These are phyloP conservation scores for Peziza echinospora DNA, from an alignment of 495 filamentous ascomycete species.

Conservation along the genomic window DNA sequence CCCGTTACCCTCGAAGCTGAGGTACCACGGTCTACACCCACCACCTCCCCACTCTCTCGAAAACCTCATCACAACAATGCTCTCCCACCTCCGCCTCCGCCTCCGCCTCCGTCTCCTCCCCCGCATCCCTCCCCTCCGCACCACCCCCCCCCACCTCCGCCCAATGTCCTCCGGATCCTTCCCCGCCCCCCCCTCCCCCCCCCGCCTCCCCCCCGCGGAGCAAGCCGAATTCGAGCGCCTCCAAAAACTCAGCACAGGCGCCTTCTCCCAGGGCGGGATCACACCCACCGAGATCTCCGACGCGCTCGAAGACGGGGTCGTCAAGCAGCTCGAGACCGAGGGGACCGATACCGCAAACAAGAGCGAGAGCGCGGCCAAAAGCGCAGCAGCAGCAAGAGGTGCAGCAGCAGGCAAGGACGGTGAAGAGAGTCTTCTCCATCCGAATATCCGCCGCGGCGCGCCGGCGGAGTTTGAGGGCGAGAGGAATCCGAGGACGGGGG, in stretches of 20 bases:
- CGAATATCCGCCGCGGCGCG: conserved; percentile 47
- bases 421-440: conserved; percentile 42
- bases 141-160: too few species aligned
- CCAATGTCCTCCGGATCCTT: too few species aligned
- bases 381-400: too few species aligned
- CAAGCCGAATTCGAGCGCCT: conserved; percentile 86
- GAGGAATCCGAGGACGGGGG: conserved; percentile 82
- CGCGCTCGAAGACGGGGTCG: not conserved
- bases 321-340: conserved; percentile 1
- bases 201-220: conserved; percentile 63
- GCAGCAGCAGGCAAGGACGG: conserved; percentile 21
- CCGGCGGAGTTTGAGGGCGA: conserved; percentile 89
- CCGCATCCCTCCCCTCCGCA: too few species aligned
- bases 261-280: conserved; percentile 42
- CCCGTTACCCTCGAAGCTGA: too few species aligned
- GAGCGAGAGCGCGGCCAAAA: conserved; percentile 19
- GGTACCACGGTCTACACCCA: too few species aligned
- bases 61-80: too few species aligned
- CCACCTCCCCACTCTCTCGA: too few species aligned
- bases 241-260: conserved; percentile 47
- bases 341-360: conserved; percentile 15
- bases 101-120: too few species aligned
- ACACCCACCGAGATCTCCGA: conserved; percentile 11
- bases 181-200: conserved; percentile 73
- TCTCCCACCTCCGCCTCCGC: too few species aligned